A percentile compares a stretch with the other conserved stretches of the same genome.
Evolutionary conservation across 2,329 filamentous ascomycete species (phyloP).

Genomic region (Aspergillus ibericus): DNA sequence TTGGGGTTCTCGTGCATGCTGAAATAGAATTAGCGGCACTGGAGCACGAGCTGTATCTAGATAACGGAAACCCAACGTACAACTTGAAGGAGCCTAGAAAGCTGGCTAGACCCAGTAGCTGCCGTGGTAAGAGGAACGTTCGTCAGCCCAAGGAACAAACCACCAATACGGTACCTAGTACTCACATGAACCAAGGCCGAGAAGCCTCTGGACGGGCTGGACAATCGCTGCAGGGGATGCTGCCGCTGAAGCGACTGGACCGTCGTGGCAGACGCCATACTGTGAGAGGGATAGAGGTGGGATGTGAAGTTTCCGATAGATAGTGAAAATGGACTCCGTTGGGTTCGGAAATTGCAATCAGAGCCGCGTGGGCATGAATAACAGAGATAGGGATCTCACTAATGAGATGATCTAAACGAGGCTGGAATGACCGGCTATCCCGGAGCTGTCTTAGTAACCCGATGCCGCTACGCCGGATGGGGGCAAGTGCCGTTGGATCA

Average conservation of each 20-base stretch:
- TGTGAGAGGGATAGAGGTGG: neutral
- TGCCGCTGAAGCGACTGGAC: conserved; percentile 24
- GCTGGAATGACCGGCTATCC: neutral
- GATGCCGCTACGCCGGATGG: neutral
- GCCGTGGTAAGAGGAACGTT: neutral
- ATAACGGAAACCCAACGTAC: conserved; percentile 28
- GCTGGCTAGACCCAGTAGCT: conserved; percentile 43
- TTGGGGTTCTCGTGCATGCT: conserved; percentile 47
- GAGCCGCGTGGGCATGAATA: neutral
- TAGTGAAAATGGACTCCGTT: neutral
- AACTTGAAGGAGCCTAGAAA: conserved; percentile 48
- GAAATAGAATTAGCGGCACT: conserved; percentile 8
- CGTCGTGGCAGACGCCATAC: conserved; percentile 12
- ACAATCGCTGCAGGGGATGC: conserved; percentile 46
- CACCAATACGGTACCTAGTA: conserved; percentile 6
- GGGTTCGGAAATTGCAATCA: neutral
- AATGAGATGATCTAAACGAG: neutral
- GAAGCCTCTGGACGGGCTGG: conserved; percentile 44
- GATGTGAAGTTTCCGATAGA: neutral
- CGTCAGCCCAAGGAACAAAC: conserved; percentile 21
- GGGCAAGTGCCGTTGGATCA: neutral
- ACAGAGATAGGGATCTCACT: conserved; percentile 2
- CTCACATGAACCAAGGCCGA: conserved; percentile 47
- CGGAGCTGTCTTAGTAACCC: neutral
- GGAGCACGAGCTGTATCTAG: neutral